phyloP scores from a whole-genome alignment of 2,329 filamentous ascomycete species.

The Xylaria arbuscula region DNA sequence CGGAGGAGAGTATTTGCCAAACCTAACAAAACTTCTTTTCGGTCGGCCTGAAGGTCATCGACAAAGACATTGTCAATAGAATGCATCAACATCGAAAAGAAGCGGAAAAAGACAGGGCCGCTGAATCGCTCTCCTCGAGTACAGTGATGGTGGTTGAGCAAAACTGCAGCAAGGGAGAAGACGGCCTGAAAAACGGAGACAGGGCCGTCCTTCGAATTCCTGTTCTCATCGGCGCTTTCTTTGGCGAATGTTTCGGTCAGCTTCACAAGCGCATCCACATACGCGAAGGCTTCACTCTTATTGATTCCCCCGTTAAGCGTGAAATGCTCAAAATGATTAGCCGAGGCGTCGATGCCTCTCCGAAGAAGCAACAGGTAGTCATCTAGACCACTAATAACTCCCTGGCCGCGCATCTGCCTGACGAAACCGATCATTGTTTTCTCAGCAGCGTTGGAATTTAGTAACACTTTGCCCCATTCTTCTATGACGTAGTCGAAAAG shows the following conservation, averaged over 20 bases:
- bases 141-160: slow-evolving; percentile 86
- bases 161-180: slow-evolving; percentile 79
- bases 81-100: slow-evolving; percentile 85
- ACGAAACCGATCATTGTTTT: slow-evolving; percentile 81
- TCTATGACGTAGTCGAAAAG: slow-evolving; percentile 96
- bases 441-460: slow-evolving; percentile 79
- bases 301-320: slow-evolving; percentile 68
- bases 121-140: slow-evolving; percentile 85
- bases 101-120: slow-evolving; percentile 88
- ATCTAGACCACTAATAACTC: slow-evolving; percentile 78
- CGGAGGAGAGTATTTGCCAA: slow-evolving; percentile 78
- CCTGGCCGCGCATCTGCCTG: slow-evolving; percentile 80
- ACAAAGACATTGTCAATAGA: slow-evolving; percentile 72
- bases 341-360: slow-evolving; percentile 81
- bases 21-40: slow-evolving; percentile 75
- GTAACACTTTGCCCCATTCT: slow-evolving; percentile 89
- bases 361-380: slow-evolving; percentile 84
- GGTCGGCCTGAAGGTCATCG: slow-evolving; percentile 69
- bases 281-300: slow-evolving; percentile 65
- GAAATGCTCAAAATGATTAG: slow-evolving; percentile 80
- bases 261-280: slow-evolving; percentile 84
- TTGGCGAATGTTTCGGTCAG: slow-evolving; percentile 81
- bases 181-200: slow-evolving; percentile 80
- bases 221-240: slow-evolving; percentile 72
- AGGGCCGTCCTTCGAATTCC: slow-evolving; percentile 70